Percentiles rank a stretch among this genome's conserved stretches.
Conservation (phyloP, 2,329 filamentous ascomycete genomes). For the Colletotrichum siamense region DNA sequence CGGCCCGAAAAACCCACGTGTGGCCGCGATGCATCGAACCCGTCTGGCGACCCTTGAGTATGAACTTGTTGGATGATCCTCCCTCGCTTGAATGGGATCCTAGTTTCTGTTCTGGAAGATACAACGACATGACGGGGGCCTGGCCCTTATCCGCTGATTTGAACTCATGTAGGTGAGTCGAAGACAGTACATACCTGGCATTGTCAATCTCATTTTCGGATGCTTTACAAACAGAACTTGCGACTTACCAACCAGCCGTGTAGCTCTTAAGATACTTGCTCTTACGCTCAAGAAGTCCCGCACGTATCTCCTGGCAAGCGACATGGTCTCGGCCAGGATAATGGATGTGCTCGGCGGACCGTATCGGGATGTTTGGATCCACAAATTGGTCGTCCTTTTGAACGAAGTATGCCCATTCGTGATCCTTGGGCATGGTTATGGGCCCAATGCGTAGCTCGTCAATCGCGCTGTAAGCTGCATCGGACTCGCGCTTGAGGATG, state of each 20-base stretch:
- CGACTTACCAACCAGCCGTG: constrained; percentile 84
- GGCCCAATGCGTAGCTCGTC: constrained; percentile 85
- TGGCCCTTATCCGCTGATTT: constrained; percentile 95
- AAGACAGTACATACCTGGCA: constrained; percentile 88
- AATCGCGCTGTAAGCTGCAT: constrained; percentile 77
- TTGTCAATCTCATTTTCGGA: neutral
- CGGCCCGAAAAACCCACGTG: constrained; percentile 75
- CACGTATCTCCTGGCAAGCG: constrained; percentile 81
- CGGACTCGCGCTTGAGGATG: constrained; percentile 90
- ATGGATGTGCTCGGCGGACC: constrained; percentile 80
- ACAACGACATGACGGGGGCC: constrained; percentile 94
- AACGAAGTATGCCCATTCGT: constrained; percentile 88
- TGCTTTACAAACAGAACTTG: neutral
- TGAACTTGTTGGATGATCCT: constrained; percentile 94
- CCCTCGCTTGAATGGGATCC: constrained; percentile 85
- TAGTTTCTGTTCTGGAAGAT: constrained; percentile 92
- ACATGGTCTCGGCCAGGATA: constrained; percentile 92
- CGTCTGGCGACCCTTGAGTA: constrained; percentile 94
- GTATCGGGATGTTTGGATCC: constrained; percentile 80
- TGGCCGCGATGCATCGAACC: constrained; percentile 87
- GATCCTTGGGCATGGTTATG: constrained; percentile 90
- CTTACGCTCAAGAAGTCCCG: constrained; percentile 93
- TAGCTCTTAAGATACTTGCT: constrained; percentile 99
- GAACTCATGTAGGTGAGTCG: constrained; percentile 97
- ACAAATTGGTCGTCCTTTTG: constrained; percentile 84